Conservation (phyloP, 2,329 filamentous ascomycete species). For the Chaetoscypha palmicola region DNA sequence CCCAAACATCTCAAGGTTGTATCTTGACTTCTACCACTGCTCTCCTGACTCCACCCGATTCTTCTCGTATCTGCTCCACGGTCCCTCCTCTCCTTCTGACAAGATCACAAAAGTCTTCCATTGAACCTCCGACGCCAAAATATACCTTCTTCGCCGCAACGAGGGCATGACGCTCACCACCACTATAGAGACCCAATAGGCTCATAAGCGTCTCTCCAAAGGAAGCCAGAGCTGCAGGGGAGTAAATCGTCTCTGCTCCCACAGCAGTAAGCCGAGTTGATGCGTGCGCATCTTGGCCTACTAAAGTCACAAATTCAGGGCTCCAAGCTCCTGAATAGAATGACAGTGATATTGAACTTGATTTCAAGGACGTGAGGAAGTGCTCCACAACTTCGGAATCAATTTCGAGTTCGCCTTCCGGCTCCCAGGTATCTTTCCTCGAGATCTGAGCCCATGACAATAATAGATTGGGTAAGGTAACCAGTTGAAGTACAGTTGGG, state of each 20-base stretch:
- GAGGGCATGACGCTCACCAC: constrained; percentile 41
- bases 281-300: constrained; percentile 31
- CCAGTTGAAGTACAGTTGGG: constrained; percentile 65
- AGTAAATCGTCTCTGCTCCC: constrained; percentile 79
- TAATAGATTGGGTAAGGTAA: constrained; percentile 72
- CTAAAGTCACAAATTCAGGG: constrained; percentile 51
- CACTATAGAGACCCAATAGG: constrained; percentile 40
- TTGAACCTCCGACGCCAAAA: constrained; percentile 76
- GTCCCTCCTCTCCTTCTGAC: constrained; percentile 42
- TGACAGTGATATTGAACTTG: constrained; percentile 47
- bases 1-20: constrained; percentile 11
- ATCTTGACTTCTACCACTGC: constrained; percentile 44
- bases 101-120: constrained; percentile 62
- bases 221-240: constrained; percentile 58
- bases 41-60: constrained; percentile 53
- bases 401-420: constrained; percentile 30
- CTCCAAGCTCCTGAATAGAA: constrained; percentile 75
- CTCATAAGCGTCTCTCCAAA: constrained; percentile 62
- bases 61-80: constrained; percentile 48
- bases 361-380: constrained; percentile 49
- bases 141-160: constrained; percentile 75
- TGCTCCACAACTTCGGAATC: constrained; percentile 43
- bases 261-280: constrained; percentile 46
- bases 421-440: constrained; percentile 19
- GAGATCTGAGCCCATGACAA: constrained; percentile 50